Evolutionary conservation across 805 yeast genomes (phyloP), one percentile per base, ranked within the genome.

Genomic region (Debaryomyces hansenii): DNA sequence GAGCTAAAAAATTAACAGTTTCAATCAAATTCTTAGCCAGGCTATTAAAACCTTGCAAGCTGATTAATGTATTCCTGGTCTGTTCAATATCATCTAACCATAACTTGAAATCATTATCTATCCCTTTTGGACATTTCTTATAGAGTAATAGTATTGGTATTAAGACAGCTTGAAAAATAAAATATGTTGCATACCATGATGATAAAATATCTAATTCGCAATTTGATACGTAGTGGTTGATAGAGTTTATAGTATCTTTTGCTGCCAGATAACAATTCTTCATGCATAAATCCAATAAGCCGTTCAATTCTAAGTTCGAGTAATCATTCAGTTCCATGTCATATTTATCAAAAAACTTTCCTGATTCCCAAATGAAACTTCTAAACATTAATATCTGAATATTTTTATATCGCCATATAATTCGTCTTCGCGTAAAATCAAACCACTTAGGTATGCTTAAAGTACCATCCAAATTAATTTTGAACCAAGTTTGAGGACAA

Each of bases 121-220:
- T 20, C 9, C 39, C 18, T 18, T 20, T 36, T 20, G 20, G 16
- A 36, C 28, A 27, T 6, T 20, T 20, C 27, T 20, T 36, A 10
- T 36, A 36, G 12, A 36, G 5, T 20, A 36, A 38, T 18, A 43
- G 21, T 29, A 82, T 72, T 7, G 84, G 82, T 41, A 83, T 78
- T 46, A 83, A 62, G 4, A 79, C 75, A 1, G 87, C 86, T 58
- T 83, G 87, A 63, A 83, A 82, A 11, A 82, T 52, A 59, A 80
- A 84, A 56, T 80, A 83, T 0, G 82, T 78, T 4, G 85, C 79
- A 61, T 82, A 79, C 88, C 88, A 83, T 21, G 79, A 75, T 11
- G 80, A 70, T 27, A 81, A 66, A 20, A 77, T 73, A n/a, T 79
- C 70, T 15, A 73, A 47, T 9, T 64, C 64, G 41, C 66, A 54